Conservation (phyloP, 2,329 filamentous ascomycete species). For the Zymoseptoria tritici region DNA sequence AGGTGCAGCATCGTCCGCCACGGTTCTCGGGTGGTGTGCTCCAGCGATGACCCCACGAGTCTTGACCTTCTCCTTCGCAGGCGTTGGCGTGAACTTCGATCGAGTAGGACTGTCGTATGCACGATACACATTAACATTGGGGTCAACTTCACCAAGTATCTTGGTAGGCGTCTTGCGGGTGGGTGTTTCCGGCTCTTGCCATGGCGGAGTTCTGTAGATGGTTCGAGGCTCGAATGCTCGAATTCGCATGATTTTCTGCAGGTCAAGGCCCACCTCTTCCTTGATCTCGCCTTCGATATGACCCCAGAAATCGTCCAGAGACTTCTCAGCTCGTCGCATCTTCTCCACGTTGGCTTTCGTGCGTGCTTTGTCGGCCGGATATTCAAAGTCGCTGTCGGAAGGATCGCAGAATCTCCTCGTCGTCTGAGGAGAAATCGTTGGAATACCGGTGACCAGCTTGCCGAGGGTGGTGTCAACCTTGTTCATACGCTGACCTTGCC, state of each 20-base stretch:
- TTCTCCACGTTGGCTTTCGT: constrained; percentile 40
- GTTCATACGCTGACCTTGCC: background rate
- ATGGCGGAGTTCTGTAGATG: constrained; percentile 44
- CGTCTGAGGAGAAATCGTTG: too few relatives aligned
- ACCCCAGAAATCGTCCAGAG: constrained; percentile 44
- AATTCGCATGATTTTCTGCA: constrained; percentile 24
- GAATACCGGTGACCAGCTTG: background rate
- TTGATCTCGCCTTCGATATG: constrained; percentile 11
- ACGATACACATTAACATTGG: constrained; percentile 12
- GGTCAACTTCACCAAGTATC: constrained; percentile 9
- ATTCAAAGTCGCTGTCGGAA: constrained; percentile 34
- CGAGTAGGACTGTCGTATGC: constrained; percentile 3
- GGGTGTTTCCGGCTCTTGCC: constrained; percentile 22
- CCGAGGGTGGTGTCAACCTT: background rate
- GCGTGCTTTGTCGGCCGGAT: constrained; percentile 42
- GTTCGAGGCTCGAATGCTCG: constrained; percentile 25
- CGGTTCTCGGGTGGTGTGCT: constrained; percentile 4
- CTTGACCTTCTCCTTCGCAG: constrained; percentile 19
- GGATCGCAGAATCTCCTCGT: constrained; percentile 6
- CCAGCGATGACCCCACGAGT: constrained; percentile 16
- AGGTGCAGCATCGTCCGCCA: background rate
- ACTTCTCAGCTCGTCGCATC: constrained; percentile 41
- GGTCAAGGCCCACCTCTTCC: constrained; percentile 7
- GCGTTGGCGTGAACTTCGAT: constrained; percentile 5
- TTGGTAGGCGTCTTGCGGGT: background rate